These are phyloP conservation scores for Pseudogymnoascus sp. DNA, from an alignment of 2,329 filamentous ascomycete genomes.

Conservation along the genomic window DNA sequence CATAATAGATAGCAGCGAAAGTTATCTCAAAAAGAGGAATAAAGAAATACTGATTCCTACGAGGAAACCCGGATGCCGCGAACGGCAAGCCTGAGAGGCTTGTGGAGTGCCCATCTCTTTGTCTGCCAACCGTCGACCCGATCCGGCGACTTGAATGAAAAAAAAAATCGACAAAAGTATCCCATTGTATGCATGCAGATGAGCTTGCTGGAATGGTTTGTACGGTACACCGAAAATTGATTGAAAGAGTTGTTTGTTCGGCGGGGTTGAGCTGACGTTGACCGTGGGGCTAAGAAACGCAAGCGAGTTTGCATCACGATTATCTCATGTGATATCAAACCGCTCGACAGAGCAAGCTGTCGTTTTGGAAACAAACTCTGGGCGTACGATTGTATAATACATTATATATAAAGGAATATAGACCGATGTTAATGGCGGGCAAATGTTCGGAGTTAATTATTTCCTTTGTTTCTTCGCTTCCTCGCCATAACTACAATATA, in stretches of 20 bases:
- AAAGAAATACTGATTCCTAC: background rate
- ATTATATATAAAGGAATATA: background rate
- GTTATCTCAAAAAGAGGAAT: background rate
- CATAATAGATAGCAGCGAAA: background rate
- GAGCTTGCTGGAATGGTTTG: background rate
- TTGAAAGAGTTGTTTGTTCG: background rate
- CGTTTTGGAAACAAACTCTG: background rate
- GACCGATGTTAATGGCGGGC: background rate
- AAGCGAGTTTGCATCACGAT: background rate
- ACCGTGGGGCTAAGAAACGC: background rate
- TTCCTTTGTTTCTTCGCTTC: background rate
- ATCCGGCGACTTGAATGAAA: background rate
- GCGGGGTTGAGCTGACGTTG: background rate
- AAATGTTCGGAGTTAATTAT: background rate
- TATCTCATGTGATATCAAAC: background rate
- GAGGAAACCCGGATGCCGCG: background rate
- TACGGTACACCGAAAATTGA: background rate
- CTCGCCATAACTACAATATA: background rate
- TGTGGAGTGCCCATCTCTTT: background rate
- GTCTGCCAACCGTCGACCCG: background rate
- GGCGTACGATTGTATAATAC: background rate
- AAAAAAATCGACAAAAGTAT: background rate
- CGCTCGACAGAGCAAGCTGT: background rate
- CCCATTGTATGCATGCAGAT: background rate
- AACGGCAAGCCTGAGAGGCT: background rate